These are phyloP conservation scores for Brassica incana DNA, from an alignment of 345 rosid genomes.

Conservation along the genomic window DNA sequence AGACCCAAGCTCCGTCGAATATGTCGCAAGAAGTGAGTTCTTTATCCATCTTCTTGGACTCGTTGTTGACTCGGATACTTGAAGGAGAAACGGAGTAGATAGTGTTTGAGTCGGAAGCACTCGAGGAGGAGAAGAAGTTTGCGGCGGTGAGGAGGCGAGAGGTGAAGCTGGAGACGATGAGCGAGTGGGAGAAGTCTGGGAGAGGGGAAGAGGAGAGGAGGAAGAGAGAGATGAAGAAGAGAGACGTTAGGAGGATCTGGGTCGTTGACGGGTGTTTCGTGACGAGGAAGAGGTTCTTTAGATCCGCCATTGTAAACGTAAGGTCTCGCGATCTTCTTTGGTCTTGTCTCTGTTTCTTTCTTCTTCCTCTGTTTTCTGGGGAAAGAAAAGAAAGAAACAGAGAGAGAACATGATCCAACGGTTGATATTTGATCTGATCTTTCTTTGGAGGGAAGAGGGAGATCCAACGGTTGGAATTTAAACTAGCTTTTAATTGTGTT, in stretches of 20 bases:
- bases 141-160: conserved; percentile 56
- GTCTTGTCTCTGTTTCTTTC: conserved; percentile 4
- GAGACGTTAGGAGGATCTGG: conserved; percentile 35
- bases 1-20: conserved; percentile 64
- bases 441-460: neutral
- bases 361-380: neutral
- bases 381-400: neutral
- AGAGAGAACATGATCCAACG: conserved; percentile 16
- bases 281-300: conserved; percentile 31
- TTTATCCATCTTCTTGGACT: conserved; percentile 20
- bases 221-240: conserved; percentile 52
- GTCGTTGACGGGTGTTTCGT: conserved; percentile 23
- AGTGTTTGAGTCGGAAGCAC: conserved; percentile 40
- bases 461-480: neutral
- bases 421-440: conserved; percentile 3
- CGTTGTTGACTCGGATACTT: conserved; percentile 49
- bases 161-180: conserved; percentile 45
- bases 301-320: conserved; percentile 33
- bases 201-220: conserved; percentile 47
- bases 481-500: neutral
- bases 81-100: conserved; percentile 43
- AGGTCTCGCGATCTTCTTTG: neutral
- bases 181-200: conserved; percentile 44
- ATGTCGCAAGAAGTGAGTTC: conserved; percentile 59
- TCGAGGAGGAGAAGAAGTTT: conserved; percentile 47